phyloP scores from a whole-genome alignment of 495 filamentous ascomycete species.

The Durotheca rogersii region DNA sequence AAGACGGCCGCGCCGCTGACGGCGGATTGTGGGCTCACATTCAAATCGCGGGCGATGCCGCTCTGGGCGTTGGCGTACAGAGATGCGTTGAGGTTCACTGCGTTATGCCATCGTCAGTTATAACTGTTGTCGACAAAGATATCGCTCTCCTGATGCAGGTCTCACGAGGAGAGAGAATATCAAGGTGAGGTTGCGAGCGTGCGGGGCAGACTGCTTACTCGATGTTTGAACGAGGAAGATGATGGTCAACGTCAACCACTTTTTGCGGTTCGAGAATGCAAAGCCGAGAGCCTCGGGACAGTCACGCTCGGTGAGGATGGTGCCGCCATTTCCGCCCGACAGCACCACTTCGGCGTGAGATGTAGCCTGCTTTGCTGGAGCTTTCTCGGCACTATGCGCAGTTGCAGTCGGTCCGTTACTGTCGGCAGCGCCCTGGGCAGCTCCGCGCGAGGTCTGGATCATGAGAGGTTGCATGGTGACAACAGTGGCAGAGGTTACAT shows the following conservation, averaged over 20 bases:
- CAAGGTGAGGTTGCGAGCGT: conserved; percentile 55
- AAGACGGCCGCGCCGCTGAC: conserved; percentile 71
- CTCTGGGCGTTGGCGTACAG: conserved; percentile 66
- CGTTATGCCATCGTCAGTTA: conserved; percentile 2
- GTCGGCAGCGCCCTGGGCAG: no score
- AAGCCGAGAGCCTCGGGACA: conserved; percentile 65
- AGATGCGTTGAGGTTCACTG: conserved; percentile 76
- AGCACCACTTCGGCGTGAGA: conserved; percentile 15
- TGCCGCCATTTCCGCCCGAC: conserved; percentile 17
- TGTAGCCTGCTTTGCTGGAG: conserved; percentile 12
- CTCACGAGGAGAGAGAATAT: conserved; percentile 28
- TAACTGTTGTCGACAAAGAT: neutral
- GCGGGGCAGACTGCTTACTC: conserved; percentile 45
- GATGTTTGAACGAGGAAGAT: conserved; percentile 76
- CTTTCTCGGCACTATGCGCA: no score
- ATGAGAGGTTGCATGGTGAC: no score
- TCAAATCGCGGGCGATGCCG: conserved; percentile 61
- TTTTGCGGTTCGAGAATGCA: conserved; percentile 61
- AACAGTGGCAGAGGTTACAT: no score
- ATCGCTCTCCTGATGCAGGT: no score
- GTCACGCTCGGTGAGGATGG: conserved; percentile 57
- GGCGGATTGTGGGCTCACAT: conserved; percentile 62
- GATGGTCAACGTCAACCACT: conserved; percentile 69
- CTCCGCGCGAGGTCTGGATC: no score
- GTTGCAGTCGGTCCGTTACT: no score